Evolutionary conservation across 2,329 filamentous ascomycete genomes (phyloP), one percentile per base, ranked within the genome.

Genomic region (Thelonectria olida): DNA sequence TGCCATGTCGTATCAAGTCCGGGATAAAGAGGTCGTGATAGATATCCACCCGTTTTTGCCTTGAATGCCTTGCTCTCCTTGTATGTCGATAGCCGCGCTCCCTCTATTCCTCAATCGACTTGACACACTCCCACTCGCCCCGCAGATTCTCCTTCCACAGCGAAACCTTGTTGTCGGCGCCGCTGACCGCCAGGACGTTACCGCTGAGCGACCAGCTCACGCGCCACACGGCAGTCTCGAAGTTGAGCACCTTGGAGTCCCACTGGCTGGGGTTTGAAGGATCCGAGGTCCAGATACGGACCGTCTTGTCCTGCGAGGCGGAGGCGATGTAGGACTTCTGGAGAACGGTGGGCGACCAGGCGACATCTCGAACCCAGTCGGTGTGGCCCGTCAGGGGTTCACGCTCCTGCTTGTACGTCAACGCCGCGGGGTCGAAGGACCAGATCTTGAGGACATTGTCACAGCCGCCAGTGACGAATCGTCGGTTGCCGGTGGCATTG

Each of bases 121-220:
- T 97, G 68, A 98, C 92, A 73, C 92, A 92, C 80, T 98, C 94
- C 96, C 96, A 99, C 75, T 97, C 92, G 56, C 96, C 96, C 76
- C 91, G 92, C 71, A 99, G 82, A 76, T 97, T 97, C 86, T 99
- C 96, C 86, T 98, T 99, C 95, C 95, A 99, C 77, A 99, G 80
- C 54, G 91, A 96, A 57, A 99, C 94, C 81, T 96, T 94, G 84
- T 99, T 99, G 80, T 99, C 95, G 23, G 91, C 92, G 38, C 93
- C 93, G 75, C 92, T 96, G 64, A 97, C 93, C 9, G 96, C 96
- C 71, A 99, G 84, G 19, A 98, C 94, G 76, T 99, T 99, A 53
- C 96, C 96, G 78, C 93, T 97, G 75, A 98, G 83, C 72, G 93
- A 97, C 96, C 96, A 99, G 84, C 93, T 97, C 45, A 97, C 96